Base-by-base conservation (phyloP, 176 grass and related monocot species). In the Oryza glumipatula region DNA sequence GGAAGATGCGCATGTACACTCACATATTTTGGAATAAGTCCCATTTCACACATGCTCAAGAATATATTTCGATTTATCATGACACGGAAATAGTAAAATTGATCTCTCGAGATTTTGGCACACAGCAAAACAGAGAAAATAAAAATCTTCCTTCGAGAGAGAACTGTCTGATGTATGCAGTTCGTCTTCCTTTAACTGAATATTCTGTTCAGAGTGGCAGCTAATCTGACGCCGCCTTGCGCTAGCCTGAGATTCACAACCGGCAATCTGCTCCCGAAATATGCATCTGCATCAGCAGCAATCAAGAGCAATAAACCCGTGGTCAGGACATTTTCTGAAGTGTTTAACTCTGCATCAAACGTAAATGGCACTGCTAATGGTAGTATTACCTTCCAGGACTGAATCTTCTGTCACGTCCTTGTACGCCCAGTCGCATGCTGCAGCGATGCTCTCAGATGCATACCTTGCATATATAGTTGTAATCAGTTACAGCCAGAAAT, bases 371-470 rank as follows among this genome's bases (percentile, higher is more conserved):
- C 35, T 32, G 14, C 3, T 48, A 30, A 16, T 2, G 30, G 4
- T 52, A 36, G 35, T 36, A 28, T 28, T 28, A 92, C 93, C 93
- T 71, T 76, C 17, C 19, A 92, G 54, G 1, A 65, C 56, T 4
- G 93, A 73, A 73, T 82, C 82, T 45, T 88, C 30, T 1, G 63
- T 19, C 41, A 88, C 90, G 28, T 70, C 71, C 75, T 92, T 92
- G 70, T 92, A 90, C 22, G 90, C 93, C 93, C 87, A 94, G 52
- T 90, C 66, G 30, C 93, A 94, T 63, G 89, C 87, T 81, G 87
- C 90, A 15, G 85, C 26, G 64, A 94, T 86, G 67, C 89, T 85
- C 80, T 94, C 89, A 2, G 93, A 74, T 30, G 89, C 93, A 65
- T 90, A 94, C 74, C 89, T 92, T 68, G 30, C n/a, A 65, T 43